Conservation (phyloP, 768 basidiomycete species). For the Lactarius psammicola region DNA sequence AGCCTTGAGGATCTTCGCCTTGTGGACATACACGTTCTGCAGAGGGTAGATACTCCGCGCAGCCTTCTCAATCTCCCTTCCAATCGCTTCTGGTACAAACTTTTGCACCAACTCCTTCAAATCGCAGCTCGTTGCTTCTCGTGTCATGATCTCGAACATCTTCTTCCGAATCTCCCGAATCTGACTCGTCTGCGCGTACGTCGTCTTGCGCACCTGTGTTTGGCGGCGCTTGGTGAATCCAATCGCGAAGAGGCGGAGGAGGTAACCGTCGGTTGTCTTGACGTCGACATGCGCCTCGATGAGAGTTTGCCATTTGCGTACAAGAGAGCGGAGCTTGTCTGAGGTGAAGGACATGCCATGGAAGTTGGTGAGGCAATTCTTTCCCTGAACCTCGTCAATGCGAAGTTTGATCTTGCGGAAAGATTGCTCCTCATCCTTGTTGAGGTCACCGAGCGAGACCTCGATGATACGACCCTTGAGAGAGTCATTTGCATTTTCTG, state of each 20-base stretch:
- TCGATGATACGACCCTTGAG: conserved; percentile 96
- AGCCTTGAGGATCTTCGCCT: conserved; percentile 98
- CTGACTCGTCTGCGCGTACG: conserved; percentile 94
- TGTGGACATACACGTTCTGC: conserved; percentile 98
- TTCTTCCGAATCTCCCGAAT: conserved; percentile 97
- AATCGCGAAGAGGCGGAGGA: conserved; percentile 97
- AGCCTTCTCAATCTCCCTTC: conserved; percentile 99
- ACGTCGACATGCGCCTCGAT: conserved; percentile 99
- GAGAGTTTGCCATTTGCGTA: conserved; percentile 99
- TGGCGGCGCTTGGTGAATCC: conserved; percentile 98
- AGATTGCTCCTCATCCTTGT: conserved; percentile 99
- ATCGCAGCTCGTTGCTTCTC: conserved; percentile 93
- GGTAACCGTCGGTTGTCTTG: conserved; percentile 99
- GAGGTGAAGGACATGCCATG: conserved; percentile 99
- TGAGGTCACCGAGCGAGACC: conserved; percentile 93
- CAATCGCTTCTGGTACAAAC: conserved; percentile 98
- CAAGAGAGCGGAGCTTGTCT: conserved; percentile 98
- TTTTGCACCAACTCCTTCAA: conserved; percentile 98
- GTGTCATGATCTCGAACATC: conserved; percentile 99
- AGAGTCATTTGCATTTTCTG: conserved; percentile 98
- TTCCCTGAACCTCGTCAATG: conserved; percentile 94
- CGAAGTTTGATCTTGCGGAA: conserved; percentile 99
- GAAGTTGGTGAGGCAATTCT: conserved; percentile 99
- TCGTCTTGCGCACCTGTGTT: conserved; percentile 97
- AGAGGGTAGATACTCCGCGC: conserved; percentile 95